These are phyloP conservation scores for Yamadazyma nakazawae DNA, from an alignment of 805 yeast genomes.

Conservation along the genomic window DNA sequence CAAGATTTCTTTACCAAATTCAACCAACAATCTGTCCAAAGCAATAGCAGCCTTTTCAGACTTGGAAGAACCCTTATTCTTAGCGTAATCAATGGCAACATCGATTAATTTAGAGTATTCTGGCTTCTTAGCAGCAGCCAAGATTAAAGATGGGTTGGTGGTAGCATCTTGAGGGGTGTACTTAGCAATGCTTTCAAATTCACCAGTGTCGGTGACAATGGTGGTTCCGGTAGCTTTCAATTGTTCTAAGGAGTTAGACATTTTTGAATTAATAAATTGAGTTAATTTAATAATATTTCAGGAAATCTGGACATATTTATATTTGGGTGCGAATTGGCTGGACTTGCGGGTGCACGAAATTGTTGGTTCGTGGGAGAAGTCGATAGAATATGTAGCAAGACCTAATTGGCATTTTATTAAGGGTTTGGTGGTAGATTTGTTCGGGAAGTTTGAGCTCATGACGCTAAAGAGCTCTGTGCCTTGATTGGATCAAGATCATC, in stretches of 20 bases:
- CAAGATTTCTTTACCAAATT: conserved; percentile 91
- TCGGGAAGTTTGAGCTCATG: not conserved
- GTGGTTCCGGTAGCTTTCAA: conserved; percentile 93
- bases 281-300: not conserved
- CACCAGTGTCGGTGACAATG: conserved; percentile 99
- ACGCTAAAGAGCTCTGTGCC: not conserved
- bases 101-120: conserved; percentile 89
- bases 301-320: conserved; percentile 6
- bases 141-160: conserved; percentile 95
- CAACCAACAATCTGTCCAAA: conserved; percentile 88
- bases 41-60: conserved; percentile 79
- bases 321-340: conserved; percentile 1
- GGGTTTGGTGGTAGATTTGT: not conserved
- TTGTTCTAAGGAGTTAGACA: conserved; percentile 71
- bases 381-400: not conserved
- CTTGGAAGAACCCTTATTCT: conserved; percentile 48
- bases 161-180: conserved; percentile 99
- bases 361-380: conserved; percentile 1
- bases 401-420: not conserved
- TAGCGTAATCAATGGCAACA: conserved; percentile 81
- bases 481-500: not conserved
- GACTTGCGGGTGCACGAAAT: not conserved
- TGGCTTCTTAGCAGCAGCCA: conserved; percentile 90
- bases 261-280: conserved; percentile 16
- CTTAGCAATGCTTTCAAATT: conserved; percentile 95